Conservation (phyloP, 768 basidiomycete species). For the Kwoniella sp. region DNA sequence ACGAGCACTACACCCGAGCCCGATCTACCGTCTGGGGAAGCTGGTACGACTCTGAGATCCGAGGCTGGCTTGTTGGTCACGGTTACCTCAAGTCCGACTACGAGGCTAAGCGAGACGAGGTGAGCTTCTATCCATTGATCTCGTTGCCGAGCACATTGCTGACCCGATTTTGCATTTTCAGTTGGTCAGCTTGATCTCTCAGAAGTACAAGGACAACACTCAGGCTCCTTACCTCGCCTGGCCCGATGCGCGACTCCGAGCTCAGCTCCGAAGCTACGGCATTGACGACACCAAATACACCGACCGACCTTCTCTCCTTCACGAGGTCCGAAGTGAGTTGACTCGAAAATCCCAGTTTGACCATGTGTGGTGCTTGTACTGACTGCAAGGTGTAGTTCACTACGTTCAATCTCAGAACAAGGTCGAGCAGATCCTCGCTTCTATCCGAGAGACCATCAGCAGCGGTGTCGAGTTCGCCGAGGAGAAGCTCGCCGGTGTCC, state of each 20-base stretch:
- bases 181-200: slow-evolving; percentile 66
- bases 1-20: slow-evolving; percentile 58
- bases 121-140: slow-evolving; percentile 22
- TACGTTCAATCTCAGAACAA: slow-evolving; percentile 69
- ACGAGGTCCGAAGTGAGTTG: slow-evolving; percentile 61
- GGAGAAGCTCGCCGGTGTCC: slow-evolving; percentile 64
- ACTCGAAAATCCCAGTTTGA: neutral
- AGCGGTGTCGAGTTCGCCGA: slow-evolving; percentile 72
- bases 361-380: neutral
- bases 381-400: slow-evolving; percentile 59
- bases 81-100: slow-evolving; percentile 72
- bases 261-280: slow-evolving; percentile 77
- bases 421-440: slow-evolving; percentile 64
- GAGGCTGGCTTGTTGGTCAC: slow-evolving; percentile 76
- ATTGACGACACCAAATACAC: slow-evolving; percentile 68
- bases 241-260: slow-evolving; percentile 90
- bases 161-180: slow-evolving; percentile 5
- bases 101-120: slow-evolving; percentile 71
- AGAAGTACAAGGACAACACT: slow-evolving; percentile 64
- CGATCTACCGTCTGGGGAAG: slow-evolving; percentile 54
- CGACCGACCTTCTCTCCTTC: slow-evolving; percentile 71
- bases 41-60: slow-evolving; percentile 80
- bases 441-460: slow-evolving; percentile 69
- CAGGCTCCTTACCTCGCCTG: slow-evolving; percentile 75
- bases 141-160: no score